A percentile compares a stretch with the other conserved stretches of the same genome.
These are phyloP conservation scores for Hordeum pubiflorum DNA, from an alignment of 202 grass and related monocot species.

Conservation along the genomic window DNA sequence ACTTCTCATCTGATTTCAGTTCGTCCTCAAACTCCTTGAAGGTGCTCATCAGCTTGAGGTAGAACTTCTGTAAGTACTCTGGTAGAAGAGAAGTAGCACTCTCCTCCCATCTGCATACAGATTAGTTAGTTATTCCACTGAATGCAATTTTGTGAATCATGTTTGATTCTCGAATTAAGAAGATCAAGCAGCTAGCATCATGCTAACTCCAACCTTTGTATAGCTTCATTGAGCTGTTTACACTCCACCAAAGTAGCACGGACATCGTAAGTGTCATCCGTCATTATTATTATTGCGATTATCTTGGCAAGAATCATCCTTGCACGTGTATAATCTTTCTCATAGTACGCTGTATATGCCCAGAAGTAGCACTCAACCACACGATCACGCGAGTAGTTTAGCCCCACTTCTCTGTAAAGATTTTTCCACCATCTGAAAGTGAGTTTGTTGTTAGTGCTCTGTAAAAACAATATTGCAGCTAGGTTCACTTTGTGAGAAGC, in stretches of 20 bases:
- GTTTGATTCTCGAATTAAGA: background rate
- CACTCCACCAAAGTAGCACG: slow-evolving; percentile 27
- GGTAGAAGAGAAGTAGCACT: background rate
- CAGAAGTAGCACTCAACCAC: background rate
- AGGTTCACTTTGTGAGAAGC: background rate
- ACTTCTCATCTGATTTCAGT: too few relatives aligned
- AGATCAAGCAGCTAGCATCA: background rate
- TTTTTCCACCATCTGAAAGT: background rate
- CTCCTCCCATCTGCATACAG: background rate
- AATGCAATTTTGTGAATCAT: background rate
- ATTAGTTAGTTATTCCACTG: background rate
- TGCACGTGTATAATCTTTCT: background rate
- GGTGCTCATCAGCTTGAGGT: background rate
- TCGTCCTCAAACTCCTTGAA: background rate
- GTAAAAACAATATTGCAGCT: background rate
- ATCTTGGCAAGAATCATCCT: slow-evolving; percentile 21
- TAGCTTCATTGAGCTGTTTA: background rate
- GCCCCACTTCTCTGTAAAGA: background rate
- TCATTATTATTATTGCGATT: background rate
- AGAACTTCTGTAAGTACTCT: background rate
- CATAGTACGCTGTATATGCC: background rate
- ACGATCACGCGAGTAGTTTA: background rate
- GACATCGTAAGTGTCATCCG: slow-evolving; percentile 21
- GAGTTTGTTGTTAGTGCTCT: background rate
- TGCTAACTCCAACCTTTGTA: background rate